Conservation (phyloP, 257 asterid species). For the Plantago major region DNA sequence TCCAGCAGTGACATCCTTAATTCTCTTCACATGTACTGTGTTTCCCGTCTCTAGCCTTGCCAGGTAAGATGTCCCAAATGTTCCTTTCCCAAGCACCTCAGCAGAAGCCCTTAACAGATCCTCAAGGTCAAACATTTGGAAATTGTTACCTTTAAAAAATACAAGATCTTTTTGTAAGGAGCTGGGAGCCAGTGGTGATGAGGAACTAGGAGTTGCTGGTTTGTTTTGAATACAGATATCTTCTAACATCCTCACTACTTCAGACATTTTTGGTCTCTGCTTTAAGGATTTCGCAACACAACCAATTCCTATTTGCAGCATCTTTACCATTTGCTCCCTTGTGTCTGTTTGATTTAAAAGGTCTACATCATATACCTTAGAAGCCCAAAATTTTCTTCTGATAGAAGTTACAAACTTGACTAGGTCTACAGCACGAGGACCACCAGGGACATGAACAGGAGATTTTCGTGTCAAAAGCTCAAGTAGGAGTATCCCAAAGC, state of each 20-base stretch:
- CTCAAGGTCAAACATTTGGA: background rate
- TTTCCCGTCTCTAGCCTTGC: background rate
- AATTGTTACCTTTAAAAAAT: background rate
- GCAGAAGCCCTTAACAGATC: background rate
- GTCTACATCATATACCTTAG: background rate
- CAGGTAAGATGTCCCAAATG: background rate
- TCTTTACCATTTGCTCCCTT: background rate
- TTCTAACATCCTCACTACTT: conserved; percentile 11
- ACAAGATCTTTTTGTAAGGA: background rate
- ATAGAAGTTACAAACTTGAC: background rate
- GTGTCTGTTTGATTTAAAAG: background rate
- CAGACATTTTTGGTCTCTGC: conserved; percentile 11
- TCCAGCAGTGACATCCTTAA: background rate
- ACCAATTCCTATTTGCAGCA: conserved; percentile 3
- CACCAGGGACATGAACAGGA: background rate
- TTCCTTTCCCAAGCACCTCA: background rate
- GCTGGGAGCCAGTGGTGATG: background rate
- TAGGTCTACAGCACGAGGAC: conserved; percentile 1
- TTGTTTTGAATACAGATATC: background rate
- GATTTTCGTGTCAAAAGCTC: conserved; percentile 4
- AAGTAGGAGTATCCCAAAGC: conserved; percentile 7
- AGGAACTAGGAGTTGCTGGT: background rate
- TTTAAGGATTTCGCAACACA: conserved; percentile 4
- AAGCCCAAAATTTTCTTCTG: no score
- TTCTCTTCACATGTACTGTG: background rate